Evolutionary conservation across 352 stramenopile species (phyloP).

Genomic region (Blastocystis sp.): DNA sequence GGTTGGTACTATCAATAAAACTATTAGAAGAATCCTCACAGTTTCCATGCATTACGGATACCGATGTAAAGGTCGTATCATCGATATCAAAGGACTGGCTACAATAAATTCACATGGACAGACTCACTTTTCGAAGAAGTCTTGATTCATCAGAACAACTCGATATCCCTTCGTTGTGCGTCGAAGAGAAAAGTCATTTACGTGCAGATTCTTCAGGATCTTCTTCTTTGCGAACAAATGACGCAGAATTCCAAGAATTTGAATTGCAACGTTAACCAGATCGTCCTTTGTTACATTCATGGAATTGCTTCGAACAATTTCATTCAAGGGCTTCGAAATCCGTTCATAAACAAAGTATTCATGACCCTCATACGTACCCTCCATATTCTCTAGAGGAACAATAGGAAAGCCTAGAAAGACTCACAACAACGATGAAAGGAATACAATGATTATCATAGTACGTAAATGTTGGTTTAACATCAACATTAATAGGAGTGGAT

Average conservation of each 20-base stretch:
- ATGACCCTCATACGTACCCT: slow-evolving; percentile 8
- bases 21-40: not conserved
- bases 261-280: slow-evolving; percentile 39
- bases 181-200: slow-evolving; percentile 45
- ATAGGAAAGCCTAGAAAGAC: slow-evolving; percentile 37
- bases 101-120: not conserved
- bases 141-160: slow-evolving; percentile 41
- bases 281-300: slow-evolving; percentile 15
- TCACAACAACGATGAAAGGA: not conserved
- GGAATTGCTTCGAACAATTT: not conserved
- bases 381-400: not conserved
- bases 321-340: not conserved
- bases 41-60: slow-evolving; percentile 38
- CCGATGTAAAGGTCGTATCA: slow-evolving; percentile 20
- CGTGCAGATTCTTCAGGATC: slow-evolving; percentile 34
- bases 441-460: slow-evolving; percentile 55
- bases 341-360: slow-evolving; percentile 35
- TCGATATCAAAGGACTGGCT: not conserved
- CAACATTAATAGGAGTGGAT: not conserved
- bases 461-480: slow-evolving; percentile 18
- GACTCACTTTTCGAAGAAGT: slow-evolving; percentile 8
- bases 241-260: slow-evolving; percentile 36
- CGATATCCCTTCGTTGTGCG: slow-evolving; percentile 45
- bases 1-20: slow-evolving; percentile 3
- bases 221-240: not conserved